These are phyloP conservation scores for Mycoemilia scoparia DNA, from an alignment of 192 early-diverging fungal genomes.

Conservation along the genomic window DNA sequence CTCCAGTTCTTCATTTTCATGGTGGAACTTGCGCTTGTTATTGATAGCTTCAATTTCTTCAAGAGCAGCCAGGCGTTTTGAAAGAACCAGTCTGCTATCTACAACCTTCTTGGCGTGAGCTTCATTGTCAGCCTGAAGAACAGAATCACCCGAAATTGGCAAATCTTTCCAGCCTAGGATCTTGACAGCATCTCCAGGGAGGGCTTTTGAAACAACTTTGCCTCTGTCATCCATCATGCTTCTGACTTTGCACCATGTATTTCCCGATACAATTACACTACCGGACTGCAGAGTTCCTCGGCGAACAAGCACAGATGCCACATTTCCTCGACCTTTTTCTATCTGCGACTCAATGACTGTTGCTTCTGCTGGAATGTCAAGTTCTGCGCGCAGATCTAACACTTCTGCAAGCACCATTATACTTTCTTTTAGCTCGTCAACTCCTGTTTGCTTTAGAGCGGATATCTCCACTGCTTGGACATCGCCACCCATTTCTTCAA, in stretches of 20 bases:
- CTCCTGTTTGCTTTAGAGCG: slow-evolving; percentile 65
- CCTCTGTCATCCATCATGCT: slow-evolving; percentile 67
- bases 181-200: slow-evolving; percentile 69
- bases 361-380: slow-evolving; percentile 58
- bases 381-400: slow-evolving; percentile 69
- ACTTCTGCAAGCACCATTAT: slow-evolving; percentile 76
- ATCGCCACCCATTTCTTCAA: slow-evolving; percentile 89
- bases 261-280: slow-evolving; percentile 66
- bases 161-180: slow-evolving; percentile 87
- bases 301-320: slow-evolving; percentile 74
- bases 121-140: slow-evolving; percentile 45
- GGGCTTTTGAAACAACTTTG: slow-evolving; percentile 46
- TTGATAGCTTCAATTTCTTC: slow-evolving; percentile 59
- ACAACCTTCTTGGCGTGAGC: slow-evolving; percentile 57
- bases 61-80: slow-evolving; percentile 38
- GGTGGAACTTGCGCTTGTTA: slow-evolving; percentile 38
- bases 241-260: slow-evolving; percentile 71
- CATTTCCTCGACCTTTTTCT: slow-evolving; percentile 67
- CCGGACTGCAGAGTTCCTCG: slow-evolving; percentile 73
- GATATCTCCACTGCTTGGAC: slow-evolving; percentile 81
- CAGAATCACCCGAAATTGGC: slow-evolving; percentile 78
- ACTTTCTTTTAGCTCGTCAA: slow-evolving; percentile 78
- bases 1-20: slow-evolving; percentile 31
- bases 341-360: slow-evolving; percentile 76
- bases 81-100: slow-evolving; percentile 38